Evolutionary conservation across 2,329 filamentous ascomycete genomes (phyloP).

Genomic region (Alternaria arbusti): DNA sequence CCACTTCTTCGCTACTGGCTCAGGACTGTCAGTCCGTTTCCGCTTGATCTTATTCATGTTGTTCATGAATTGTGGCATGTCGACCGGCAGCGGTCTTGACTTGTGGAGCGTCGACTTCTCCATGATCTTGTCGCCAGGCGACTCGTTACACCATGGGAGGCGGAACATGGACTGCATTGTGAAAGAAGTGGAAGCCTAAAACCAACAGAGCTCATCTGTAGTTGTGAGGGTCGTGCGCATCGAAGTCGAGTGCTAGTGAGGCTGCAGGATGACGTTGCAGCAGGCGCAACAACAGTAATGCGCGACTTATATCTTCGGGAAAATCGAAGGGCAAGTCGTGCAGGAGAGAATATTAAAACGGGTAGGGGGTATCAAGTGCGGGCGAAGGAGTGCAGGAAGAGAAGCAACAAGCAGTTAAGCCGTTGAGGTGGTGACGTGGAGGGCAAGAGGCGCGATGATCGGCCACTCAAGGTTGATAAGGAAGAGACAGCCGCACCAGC

Average conservation of each 20-base stretch:
- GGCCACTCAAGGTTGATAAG: slow-evolving; percentile 30
- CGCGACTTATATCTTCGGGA: slow-evolving; percentile 2
- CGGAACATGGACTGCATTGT: slow-evolving; percentile 60
- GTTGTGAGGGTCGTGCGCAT: slow-evolving; percentile 43
- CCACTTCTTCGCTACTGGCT: slow-evolving; percentile 51
- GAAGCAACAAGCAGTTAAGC: slow-evolving; percentile 39
- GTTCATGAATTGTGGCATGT: slow-evolving; percentile 54
- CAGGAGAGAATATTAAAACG: slow-evolving; percentile 38
- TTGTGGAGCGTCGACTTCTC: slow-evolving; percentile 52
- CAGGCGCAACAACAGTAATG: slow-evolving; percentile 22
- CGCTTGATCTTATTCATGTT: slow-evolving; percentile 64
- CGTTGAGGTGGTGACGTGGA: slow-evolving; percentile 43
- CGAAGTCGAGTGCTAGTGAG: slow-evolving; percentile 30
- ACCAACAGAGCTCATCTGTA: slow-evolving; percentile 49
- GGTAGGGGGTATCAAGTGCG: slow-evolving; percentile 37
- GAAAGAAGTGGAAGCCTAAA: slow-evolving; percentile 44
- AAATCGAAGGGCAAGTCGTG: slow-evolving; percentile 13
- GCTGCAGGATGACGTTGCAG: slow-evolving; percentile 43
- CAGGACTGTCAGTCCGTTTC: slow-evolving; percentile 61
- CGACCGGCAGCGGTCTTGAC: slow-evolving; percentile 53
- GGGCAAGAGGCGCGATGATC: slow-evolving; percentile 40
- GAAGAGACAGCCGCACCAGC: slow-evolving; percentile 21
- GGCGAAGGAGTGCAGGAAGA: slow-evolving; percentile 45
- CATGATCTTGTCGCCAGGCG: slow-evolving; percentile 52
- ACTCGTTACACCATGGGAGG: slow-evolving; percentile 56